A percentile compares a stretch with the other conserved stretches of the same genome.
phyloP scores from a whole-genome alignment of 805 yeast genomes.

The Wickerhamomyces strasburgensis region DNA sequence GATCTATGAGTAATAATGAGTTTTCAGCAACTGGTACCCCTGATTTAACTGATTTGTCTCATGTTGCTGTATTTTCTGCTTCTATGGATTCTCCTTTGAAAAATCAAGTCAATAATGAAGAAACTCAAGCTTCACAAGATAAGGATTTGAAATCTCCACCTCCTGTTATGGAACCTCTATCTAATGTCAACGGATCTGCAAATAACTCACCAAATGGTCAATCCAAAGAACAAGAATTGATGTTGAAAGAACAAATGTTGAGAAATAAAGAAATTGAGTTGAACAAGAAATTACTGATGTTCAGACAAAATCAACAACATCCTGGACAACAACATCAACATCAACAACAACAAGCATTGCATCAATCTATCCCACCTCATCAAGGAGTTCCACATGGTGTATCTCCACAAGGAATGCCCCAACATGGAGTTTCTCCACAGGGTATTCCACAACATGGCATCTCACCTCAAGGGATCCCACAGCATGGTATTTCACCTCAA shows the following conservation, averaged over 20 bases:
- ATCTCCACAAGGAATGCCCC: not conserved
- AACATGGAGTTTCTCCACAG: not conserved
- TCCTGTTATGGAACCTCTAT: not conserved
- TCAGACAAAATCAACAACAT: conserved; percentile 8
- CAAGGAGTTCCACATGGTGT: not conserved
- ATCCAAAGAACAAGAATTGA: conserved; percentile 24
- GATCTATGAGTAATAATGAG: not conserved
- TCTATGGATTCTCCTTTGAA: conserved; percentile 19
- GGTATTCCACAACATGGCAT: not conserved
- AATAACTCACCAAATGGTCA: not conserved
- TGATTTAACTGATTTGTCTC: conserved; percentile 25
- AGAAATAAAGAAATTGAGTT: conserved; percentile 22
- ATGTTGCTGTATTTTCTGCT: conserved; percentile 19
- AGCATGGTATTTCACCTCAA: not conserved
- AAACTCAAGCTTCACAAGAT: not conserved
- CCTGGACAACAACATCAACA: conserved; percentile 15
- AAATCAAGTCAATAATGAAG: not conserved
- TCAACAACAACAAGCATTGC: conserved; percentile 6
- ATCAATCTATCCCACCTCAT: conserved; percentile 1
- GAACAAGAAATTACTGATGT: conserved; percentile 20
- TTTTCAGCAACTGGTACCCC: conserved; percentile 22
- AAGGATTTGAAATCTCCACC: not conserved
- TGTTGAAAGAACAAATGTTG: conserved; percentile 22
- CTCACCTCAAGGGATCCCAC: not conserved
- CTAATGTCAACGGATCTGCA: not conserved